Conservation (phyloP, 148 eudicot species). For the Pouteria glomerata region DNA sequence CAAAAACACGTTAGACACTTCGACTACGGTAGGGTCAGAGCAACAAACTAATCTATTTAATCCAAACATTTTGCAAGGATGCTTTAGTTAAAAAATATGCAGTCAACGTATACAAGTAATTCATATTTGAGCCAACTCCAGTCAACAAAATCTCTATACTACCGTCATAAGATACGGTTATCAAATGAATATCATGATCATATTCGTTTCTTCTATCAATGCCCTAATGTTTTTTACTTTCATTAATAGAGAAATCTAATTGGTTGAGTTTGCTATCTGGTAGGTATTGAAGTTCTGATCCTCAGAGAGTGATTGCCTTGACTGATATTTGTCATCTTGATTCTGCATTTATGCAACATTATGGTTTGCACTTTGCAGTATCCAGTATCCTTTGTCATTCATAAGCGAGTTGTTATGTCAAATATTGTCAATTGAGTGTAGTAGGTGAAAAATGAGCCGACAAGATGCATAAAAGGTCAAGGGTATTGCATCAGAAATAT, state of each 20-base stretch:
- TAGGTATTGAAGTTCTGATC: background rate
- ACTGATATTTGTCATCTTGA: background rate
- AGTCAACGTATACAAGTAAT: background rate
- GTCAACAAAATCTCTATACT: background rate
- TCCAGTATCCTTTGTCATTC: background rate
- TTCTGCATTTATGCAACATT: too few relatives aligned
- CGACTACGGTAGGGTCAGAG: conserved; percentile 54
- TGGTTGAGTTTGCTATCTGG: background rate
- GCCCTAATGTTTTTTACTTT: background rate
- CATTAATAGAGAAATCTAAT: background rate
- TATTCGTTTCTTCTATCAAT: background rate
- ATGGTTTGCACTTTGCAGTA: too few relatives aligned
- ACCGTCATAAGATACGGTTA: background rate
- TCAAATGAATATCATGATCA: background rate
- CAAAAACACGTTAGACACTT: conserved; percentile 53
- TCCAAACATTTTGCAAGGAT: background rate
- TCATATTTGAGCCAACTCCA: background rate
- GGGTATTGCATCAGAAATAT: too few relatives aligned
- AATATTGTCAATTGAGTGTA: background rate
- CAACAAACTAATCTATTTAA: background rate
- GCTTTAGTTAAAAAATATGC: background rate
- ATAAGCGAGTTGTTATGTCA: background rate
- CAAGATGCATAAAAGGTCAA: too few relatives aligned
- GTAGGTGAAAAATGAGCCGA: background rate
- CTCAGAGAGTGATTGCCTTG: background rate